Percentiles rank a stretch among this genome's conserved stretches.
phyloP scores from a whole-genome alignment of 2,329 filamentous ascomycete genomes.

The Pseudofabraea citricarpa region DNA sequence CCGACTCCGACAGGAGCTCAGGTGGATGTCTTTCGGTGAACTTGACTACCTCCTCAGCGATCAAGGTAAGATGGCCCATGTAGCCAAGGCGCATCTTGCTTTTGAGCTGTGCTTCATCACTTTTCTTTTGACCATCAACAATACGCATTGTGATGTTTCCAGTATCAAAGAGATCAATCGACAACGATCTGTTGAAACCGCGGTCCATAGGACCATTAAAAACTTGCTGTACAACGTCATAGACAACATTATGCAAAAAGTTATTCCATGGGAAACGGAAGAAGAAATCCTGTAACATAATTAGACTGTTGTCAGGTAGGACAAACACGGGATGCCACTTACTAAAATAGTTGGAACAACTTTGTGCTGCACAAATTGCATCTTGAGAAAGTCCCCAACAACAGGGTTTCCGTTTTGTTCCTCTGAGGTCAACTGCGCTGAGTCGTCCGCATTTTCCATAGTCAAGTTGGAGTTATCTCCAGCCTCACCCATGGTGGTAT shows the following conservation, averaged over 20 bases:
- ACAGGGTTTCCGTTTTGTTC: constrained; percentile 49
- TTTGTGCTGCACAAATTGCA: constrained; percentile 89
- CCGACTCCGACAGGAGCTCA: constrained; percentile 76
- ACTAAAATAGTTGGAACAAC: constrained; percentile 95
- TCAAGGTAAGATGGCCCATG: constrained; percentile 96
- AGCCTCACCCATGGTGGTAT: constrained; percentile 28
- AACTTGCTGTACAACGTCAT: constrained; percentile 97
- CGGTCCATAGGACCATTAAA: constrained; percentile 98
- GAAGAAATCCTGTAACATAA: constrained; percentile 82
- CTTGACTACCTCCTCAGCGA: constrained; percentile 97
- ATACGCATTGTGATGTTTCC: constrained; percentile 89
- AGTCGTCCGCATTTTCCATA: constrained; percentile 23
- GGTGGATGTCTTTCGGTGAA: constrained; percentile 93
- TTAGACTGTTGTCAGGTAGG: constrained; percentile 12
- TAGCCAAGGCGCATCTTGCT: constrained; percentile 92
- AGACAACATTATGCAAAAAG: constrained; percentile 97
- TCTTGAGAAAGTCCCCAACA: constrained; percentile 91
- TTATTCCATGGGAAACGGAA: constrained; percentile 99
- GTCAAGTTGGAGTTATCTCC: constrained; percentile 24
- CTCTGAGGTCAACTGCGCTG: constrained; percentile 8
- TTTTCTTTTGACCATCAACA: constrained; percentile 81
- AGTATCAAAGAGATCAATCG: constrained; percentile 87
- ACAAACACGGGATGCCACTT: constrained; percentile 33
- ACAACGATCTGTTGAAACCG: constrained; percentile 84
- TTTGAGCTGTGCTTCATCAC: constrained; percentile 77